Conservation (phyloP, 108 stramenopile genomes). For the Nitzschia palea region DNA sequence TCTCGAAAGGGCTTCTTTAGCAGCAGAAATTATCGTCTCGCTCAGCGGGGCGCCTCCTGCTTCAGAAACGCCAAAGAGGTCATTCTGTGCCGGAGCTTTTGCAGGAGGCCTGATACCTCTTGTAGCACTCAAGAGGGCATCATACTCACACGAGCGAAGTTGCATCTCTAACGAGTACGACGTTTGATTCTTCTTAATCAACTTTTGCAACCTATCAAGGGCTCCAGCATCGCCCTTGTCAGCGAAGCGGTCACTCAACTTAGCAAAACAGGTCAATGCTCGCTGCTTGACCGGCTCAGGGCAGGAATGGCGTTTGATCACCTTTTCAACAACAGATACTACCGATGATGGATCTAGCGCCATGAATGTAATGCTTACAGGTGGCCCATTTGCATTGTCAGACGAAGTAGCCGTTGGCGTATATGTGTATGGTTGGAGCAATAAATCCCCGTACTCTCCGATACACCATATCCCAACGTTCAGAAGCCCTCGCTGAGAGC, state of each 20-base stretch:
- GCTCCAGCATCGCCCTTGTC: conserved; percentile 63
- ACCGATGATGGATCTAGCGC: conserved; percentile 64
- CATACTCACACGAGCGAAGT: conserved; percentile 93
- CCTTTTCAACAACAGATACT: conserved; percentile 65
- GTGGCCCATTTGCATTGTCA: conserved; percentile 27
- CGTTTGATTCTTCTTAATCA: conserved; percentile 67
- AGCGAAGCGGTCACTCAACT: conserved; percentile 84
- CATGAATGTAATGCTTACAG: conserved; percentile 61
- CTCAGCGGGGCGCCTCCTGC: conserved; percentile 44
- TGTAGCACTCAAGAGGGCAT: conserved; percentile 78
- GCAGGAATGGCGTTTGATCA: conserved; percentile 74
- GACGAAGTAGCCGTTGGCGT: conserved; percentile 37
- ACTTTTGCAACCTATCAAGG: conserved; percentile 49
- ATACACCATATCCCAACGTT: conserved; percentile 95
- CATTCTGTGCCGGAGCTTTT: conserved; percentile 44
- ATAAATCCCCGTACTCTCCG: conserved; percentile 84
- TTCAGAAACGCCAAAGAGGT: conserved; percentile 68
- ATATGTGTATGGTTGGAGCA: conserved; percentile 73
- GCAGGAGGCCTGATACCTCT: conserved; percentile 55
- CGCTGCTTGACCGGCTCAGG: conserved; percentile 73
- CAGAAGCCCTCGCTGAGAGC: conserved; percentile 82
- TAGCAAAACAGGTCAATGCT: conserved; percentile 86
- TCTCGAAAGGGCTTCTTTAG: conserved; percentile 86
- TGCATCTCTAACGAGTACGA: conserved; percentile 93
- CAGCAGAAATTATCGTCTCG: conserved; percentile 62